Conservation (phyloP, 345 rosid species). For the Gossypioides kirkii region DNA sequence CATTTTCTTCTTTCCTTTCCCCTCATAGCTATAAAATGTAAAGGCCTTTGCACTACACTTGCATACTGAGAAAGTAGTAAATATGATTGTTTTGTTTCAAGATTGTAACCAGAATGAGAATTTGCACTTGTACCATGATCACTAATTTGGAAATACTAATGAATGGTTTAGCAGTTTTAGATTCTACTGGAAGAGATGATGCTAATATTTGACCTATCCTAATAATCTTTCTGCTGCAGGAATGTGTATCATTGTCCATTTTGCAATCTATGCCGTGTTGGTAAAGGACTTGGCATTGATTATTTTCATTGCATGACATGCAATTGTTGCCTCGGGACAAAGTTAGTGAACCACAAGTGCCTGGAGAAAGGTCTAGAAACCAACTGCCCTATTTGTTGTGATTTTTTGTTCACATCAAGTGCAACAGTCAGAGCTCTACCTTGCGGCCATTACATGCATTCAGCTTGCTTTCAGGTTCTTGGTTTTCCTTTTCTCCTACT, state of each 20-base stretch:
- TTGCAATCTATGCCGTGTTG: constrained; percentile 94
- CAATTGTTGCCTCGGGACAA: constrained; percentile 80
- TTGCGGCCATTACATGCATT: constrained; percentile 92
- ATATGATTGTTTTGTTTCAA: too few relatives aligned
- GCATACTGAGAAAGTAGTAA: neutral
- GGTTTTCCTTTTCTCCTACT: constrained; percentile 7
- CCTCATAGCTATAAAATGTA: neutral
- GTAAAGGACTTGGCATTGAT: constrained; percentile 81
- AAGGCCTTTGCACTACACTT: neutral
- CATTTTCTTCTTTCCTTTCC: neutral
- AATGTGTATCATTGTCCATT: constrained; percentile 80
- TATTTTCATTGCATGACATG: constrained; percentile 95
- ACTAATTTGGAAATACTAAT: neutral
- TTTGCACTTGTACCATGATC: neutral
- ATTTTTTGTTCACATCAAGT: constrained; percentile 79
- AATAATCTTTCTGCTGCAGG: constrained; percentile 33
- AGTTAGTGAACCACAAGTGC: constrained; percentile 73
- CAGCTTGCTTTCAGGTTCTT: constrained; percentile 88
- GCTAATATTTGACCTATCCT: neutral
- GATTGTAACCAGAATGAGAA: neutral
- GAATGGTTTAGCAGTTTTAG: neutral
- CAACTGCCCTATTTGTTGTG: constrained; percentile 91
- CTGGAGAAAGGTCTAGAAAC: constrained; percentile 81
- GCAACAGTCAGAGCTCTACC: constrained; percentile 80
- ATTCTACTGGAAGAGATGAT: neutral